Evolutionary conservation across 352 stramenopile species (phyloP).

Genomic region (Phytophthora hybrid): DNA sequence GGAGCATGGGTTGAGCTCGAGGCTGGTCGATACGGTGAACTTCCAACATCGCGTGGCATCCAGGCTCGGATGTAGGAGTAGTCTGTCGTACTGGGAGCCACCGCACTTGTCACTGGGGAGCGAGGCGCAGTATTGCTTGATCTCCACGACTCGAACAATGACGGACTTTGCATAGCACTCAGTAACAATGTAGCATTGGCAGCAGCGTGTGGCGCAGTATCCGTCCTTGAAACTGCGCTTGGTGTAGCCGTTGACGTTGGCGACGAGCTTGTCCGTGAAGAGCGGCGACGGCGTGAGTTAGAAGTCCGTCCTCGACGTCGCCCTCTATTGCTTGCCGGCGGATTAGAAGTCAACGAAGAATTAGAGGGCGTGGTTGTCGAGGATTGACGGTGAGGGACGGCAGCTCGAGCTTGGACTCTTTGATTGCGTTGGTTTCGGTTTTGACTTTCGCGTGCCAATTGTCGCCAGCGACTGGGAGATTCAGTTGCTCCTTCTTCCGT

Average conservation of each 20-base stretch:
- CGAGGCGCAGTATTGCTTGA: too few species aligned
- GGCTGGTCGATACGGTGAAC: background rate
- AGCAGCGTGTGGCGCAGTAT: background rate
- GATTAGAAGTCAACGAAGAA: background rate
- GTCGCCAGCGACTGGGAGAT: background rate
- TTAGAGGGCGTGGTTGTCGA: background rate
- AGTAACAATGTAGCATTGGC: too few species aligned
- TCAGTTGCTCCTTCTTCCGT: background rate
- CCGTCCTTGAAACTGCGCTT: conserved; percentile 2
- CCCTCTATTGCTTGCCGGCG: background rate
- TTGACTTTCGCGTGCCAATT: background rate
- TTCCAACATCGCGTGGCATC: background rate
- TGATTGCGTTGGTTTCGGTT: background rate
- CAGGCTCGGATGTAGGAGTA: too few species aligned
- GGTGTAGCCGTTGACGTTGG: background rate
- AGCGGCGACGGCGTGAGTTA: background rate
- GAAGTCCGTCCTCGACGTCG: conserved; percentile 9
- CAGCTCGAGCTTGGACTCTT: background rate
- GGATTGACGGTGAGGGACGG: background rate
- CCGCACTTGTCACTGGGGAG: too few species aligned
- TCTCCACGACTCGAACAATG: too few species aligned
- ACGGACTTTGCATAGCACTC: too few species aligned
- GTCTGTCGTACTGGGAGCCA: too few species aligned
- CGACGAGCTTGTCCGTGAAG: conserved; percentile 9
- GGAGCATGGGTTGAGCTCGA: background rate